phyloP scores from a whole-genome alignment of 2,329 filamentous ascomycete species.

The Metarhizium guizhouense region DNA sequence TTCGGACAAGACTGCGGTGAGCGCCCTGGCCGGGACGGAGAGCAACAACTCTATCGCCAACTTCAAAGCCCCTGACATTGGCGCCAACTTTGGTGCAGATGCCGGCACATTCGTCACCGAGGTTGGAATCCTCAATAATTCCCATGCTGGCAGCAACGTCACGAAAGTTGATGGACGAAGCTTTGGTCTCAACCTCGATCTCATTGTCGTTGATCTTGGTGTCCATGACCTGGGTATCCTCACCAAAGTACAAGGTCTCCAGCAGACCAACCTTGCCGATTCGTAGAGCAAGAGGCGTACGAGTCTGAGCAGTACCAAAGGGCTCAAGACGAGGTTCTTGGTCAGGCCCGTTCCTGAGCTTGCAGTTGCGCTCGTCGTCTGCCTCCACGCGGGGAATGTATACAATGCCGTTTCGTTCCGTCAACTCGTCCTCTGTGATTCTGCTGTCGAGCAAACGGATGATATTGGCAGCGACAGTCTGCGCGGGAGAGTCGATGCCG shows the following conservation, averaged over 20 bases:
- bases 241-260: conserved; percentile 18
- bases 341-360: conserved; percentile 14
- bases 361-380: conserved; percentile 14
- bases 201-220: conserved; percentile 11
- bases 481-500: conserved; percentile 6
- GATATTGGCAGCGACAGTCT: conserved; percentile 8
- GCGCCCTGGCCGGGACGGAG: conserved; percentile 12
- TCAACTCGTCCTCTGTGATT: conserved; percentile 13
- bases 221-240: conserved; percentile 13
- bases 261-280: conserved; percentile 16
- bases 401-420: conserved; percentile 14
- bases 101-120: conserved; percentile 18
- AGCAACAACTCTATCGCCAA: conserved; percentile 23
- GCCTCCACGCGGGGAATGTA: conserved; percentile 15
- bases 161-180: conserved; percentile 24
- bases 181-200: conserved; percentile 21
- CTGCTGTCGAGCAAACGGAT: conserved; percentile 10
- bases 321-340: conserved; percentile 14
- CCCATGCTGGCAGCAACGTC: conserved; percentile 25
- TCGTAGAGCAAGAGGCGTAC: conserved; percentile 9
- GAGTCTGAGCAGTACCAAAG: conserved; percentile 6
- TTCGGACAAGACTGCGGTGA: conserved; percentile 18
- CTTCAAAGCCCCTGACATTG: conserved; percentile 11
- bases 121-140: conserved; percentile 12
- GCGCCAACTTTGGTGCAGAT: conserved; percentile 13